Evolutionary conservation across 768 basidiomycete genomes (phyloP), one percentile per base, ranked within the genome.

Genomic region (Lepiota venenata): DNA sequence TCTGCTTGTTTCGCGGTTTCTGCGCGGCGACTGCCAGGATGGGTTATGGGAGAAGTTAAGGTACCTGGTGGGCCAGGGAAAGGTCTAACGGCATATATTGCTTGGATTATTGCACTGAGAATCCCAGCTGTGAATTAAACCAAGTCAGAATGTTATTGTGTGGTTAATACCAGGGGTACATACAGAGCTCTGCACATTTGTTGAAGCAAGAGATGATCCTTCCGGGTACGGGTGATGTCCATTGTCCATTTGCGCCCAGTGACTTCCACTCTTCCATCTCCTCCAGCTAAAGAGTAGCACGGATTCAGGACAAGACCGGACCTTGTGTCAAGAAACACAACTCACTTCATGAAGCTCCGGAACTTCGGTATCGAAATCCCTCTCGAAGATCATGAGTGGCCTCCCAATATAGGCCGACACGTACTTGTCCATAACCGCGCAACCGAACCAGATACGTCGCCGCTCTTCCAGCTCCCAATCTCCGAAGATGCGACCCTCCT

Each of bases 341-440:
- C 67, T 52, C 58, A 85, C 84, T 67, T 88, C 85, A 35, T 79
- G 75, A 35, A 80, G 73, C 53, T 71, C 74, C 11, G 88, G 89
- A 22, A 90, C 60, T 45, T 76, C 72, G 15, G 88, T 88, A 62
- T 92, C 89, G 54, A 85, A 91, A 63, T 92, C 89, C 58, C 77
- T 71, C 63, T 89, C 90, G 59, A 77, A 83, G 22, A 92, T 85
- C 60, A 85, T 81, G 50, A 91, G 71, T 1, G 89, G 90, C 12
- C 89, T 80, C 40, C 83, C 88, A 56, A 91, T 90, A 66, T 90
- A 89, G 15, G 84, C 76, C 53, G 85, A 87, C 42, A 91, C 82
- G 67, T 89, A 91, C 60, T 85, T 84, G 65, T 91, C 88, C 78
- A 91, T 81, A 36, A 88, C 70, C 35, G 89, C 80, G 65, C 90